Conservation (phyloP, 2,329 filamentous ascomycete genomes). For the Cladorrhinum sp. region DNA sequence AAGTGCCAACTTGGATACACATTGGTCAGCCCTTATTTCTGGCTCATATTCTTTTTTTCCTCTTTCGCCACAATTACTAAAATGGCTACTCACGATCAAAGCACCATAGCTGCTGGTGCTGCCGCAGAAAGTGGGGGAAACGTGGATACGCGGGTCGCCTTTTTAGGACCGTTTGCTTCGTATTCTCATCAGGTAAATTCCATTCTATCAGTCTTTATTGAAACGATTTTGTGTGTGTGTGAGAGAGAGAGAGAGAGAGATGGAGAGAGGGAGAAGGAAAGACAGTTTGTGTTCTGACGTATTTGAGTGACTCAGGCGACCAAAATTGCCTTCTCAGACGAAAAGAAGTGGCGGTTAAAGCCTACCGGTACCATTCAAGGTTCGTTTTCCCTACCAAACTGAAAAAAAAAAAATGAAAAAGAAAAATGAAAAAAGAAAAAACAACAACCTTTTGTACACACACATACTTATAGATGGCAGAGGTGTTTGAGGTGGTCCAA, state of each 20-base stretch:
- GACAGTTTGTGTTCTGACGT: background rate
- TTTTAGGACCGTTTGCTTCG: slow-evolving; percentile 27
- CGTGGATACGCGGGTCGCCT: slow-evolving; percentile 22
- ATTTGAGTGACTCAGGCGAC: slow-evolving; percentile 29
- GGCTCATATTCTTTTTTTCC: too few relatives aligned
- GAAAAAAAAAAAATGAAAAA: too few relatives aligned
- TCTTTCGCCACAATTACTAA: too few relatives aligned
- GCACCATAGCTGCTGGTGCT: background rate
- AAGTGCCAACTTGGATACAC: too few relatives aligned
- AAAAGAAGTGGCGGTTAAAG: slow-evolving; percentile 43
- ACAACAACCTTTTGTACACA: too few relatives aligned
- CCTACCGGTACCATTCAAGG: slow-evolving; percentile 52
- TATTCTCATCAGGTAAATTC: slow-evolving; percentile 30
- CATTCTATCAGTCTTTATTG: background rate
- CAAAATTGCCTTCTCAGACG: slow-evolving; percentile 43
- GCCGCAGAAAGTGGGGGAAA: background rate
- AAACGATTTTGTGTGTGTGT: background rate
- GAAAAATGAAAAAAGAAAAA: too few relatives aligned
- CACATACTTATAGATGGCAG: slow-evolving; percentile 40
- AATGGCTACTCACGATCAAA: background rate
- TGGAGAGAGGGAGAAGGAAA: too few relatives aligned
- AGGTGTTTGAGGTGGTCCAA: slow-evolving; percentile 79
- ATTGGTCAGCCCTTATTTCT: too few relatives aligned
- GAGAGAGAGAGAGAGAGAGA: too few relatives aligned
- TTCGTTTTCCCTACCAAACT: slow-evolving; percentile 17